Conservation (phyloP, 768 basidiomycete species). For the Tricholoma matsutake region DNA sequence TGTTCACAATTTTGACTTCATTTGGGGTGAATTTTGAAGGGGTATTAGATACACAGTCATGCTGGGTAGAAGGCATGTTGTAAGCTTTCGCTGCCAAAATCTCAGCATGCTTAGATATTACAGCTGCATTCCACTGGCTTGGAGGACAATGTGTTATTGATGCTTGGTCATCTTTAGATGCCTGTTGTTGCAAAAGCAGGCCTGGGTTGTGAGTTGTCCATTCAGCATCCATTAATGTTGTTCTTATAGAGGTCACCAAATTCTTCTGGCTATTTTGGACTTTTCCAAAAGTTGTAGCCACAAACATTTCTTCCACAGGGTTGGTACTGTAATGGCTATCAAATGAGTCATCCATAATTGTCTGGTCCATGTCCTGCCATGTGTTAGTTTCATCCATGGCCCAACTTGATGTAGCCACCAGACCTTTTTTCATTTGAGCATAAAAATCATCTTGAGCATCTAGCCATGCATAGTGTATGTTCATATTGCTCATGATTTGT, state of each 20-base stretch:
- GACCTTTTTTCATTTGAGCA: slow-evolving; percentile 12
- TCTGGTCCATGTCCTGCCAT: background rate
- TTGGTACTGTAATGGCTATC: background rate
- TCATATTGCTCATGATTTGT: slow-evolving; percentile 23
- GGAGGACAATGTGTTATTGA: background rate
- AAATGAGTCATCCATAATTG: background rate
- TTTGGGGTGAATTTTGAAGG: background rate
- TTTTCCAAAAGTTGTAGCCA: background rate
- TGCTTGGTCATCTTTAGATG: background rate
- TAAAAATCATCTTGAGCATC: slow-evolving; percentile 29
- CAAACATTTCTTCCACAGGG: background rate
- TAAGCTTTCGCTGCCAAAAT: background rate
- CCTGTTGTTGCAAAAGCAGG: background rate
- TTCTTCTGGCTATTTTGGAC: background rate
- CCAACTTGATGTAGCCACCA: background rate
- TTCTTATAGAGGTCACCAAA: background rate
- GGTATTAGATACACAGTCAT: background rate
- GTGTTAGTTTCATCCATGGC: background rate
- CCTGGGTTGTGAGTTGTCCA: background rate
- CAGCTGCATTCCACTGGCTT: background rate
- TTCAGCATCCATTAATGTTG: background rate
- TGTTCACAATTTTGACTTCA: slow-evolving; percentile 6
- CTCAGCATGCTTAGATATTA: background rate
- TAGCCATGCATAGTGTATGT: slow-evolving; percentile 26
- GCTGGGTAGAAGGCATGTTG: background rate